Conservation (phyloP, 768 basidiomycete genomes). For the Boletus bicolor region DNA sequence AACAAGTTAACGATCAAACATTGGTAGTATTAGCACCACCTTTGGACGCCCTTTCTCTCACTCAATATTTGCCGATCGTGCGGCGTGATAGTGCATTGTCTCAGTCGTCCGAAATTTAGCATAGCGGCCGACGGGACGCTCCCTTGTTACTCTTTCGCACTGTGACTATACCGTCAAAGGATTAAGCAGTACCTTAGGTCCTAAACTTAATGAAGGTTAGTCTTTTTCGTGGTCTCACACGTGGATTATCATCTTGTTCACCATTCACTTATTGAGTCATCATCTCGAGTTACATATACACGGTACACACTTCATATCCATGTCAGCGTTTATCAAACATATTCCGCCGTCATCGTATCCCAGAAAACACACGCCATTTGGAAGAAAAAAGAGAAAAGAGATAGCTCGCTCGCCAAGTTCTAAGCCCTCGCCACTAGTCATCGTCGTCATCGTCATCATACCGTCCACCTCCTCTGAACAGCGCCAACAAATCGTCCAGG, state of each 20-base stretch:
- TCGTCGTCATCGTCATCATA: conserved; percentile 50
- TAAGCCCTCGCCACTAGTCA: neutral
- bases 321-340: neutral
- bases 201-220: no score
- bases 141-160: neutral
- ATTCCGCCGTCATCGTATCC: neutral
- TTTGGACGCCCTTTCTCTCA: neutral
- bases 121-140: neutral
- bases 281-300: no score
- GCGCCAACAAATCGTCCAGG: conserved; percentile 79
- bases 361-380: neutral
- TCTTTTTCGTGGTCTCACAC: no score
- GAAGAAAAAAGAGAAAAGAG: neutral
- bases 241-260: no score
- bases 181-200: neutral
- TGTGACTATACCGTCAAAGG: neutral
- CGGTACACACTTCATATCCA: neutral
- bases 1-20: neutral
- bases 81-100: no score
- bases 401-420: neutral
- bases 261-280: neutral
- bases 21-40: neutral
- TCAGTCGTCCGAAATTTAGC: neutral
- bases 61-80: neutral
- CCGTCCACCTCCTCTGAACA: conserved; percentile 61